phyloP scores from a whole-genome alignment of 2,329 filamentous ascomycete genomes.

The Blumeria hordei region DNA sequence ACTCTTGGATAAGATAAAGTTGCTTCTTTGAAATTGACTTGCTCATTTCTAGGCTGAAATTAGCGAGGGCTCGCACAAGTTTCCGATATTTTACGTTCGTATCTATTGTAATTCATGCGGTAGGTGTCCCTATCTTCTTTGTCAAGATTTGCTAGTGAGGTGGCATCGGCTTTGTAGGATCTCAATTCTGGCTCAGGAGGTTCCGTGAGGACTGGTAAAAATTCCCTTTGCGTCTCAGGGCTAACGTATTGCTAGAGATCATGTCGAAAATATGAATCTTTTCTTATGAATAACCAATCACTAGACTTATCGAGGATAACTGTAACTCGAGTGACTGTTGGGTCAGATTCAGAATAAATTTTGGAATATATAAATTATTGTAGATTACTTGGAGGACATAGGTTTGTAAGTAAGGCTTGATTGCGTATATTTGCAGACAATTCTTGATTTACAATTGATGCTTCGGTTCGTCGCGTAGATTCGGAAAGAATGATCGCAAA shows the following conservation, averaged over 20 bases:
- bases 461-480: too few species aligned
- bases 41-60: conserved; percentile 1
- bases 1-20: not conserved
- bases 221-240: not conserved
- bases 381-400: too few species aligned
- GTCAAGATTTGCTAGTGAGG: not conserved
- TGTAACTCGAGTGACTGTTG: not conserved
- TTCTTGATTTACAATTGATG: too few species aligned
- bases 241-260: not conserved
- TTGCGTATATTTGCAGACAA: too few species aligned
- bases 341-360: not conserved
- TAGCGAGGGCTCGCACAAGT: not conserved
- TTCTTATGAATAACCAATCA: not conserved
- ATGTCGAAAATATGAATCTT: not conserved
- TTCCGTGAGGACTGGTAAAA: not conserved
- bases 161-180: not conserved
- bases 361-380: too few species aligned
- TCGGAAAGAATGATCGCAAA: too few species aligned
- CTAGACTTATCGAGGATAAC: not conserved
- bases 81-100: not conserved
- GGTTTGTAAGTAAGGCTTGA: too few species aligned
- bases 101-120: not conserved
- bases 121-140: not conserved
- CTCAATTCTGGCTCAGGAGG: not conserved
- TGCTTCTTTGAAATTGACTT: not conserved